A percentile compares a stretch with the other conserved stretches of the same genome.
phyloP scores from a whole-genome alignment of 495 filamentous ascomycete species.

The Penicillium coprophilum region DNA sequence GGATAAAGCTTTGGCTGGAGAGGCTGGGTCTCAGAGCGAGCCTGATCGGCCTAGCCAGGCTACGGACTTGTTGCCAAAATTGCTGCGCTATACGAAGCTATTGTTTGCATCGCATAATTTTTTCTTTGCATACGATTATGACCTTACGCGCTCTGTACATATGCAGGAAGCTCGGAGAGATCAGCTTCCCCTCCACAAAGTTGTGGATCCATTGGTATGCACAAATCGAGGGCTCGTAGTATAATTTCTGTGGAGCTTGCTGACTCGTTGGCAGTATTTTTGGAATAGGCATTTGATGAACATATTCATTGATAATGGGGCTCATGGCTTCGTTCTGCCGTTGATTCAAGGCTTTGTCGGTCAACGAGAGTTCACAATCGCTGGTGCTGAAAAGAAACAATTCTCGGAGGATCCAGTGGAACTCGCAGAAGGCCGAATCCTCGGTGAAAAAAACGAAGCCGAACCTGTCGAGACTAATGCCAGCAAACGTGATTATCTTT shows the following conservation, averaged over 20 bases:
- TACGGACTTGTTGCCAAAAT: constrained; percentile 70
- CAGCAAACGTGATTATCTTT: constrained; percentile 55
- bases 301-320: constrained; percentile 68
- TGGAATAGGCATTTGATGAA: constrained; percentile 81
- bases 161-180: constrained; percentile 39
- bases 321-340: constrained; percentile 66
- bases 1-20: constrained; percentile 17
- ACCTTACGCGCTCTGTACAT: constrained; percentile 70
- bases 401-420: constrained; percentile 22
- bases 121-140: constrained; percentile 90
- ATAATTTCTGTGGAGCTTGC: constrained; percentile 15
- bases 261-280: constrained; percentile 60
- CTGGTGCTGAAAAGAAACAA: constrained; percentile 25
- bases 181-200: constrained; percentile 62
- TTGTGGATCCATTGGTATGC: constrained; percentile 70
- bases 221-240: not conserved
- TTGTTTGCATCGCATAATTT: constrained; percentile 81
- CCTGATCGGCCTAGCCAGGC: constrained; percentile 31
- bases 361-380: constrained; percentile 74
- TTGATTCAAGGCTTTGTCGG: constrained; percentile 95
- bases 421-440: constrained; percentile 30
- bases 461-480: constrained; percentile 24
- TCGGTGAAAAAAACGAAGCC: constrained; percentile 36
- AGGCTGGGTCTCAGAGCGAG: constrained; percentile 33
- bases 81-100: constrained; percentile 77